A percentile compares a stretch with the other conserved stretches of the same genome.
Conservation (phyloP, 768 basidiomycete species). For the Lactarius trivialis region DNA sequence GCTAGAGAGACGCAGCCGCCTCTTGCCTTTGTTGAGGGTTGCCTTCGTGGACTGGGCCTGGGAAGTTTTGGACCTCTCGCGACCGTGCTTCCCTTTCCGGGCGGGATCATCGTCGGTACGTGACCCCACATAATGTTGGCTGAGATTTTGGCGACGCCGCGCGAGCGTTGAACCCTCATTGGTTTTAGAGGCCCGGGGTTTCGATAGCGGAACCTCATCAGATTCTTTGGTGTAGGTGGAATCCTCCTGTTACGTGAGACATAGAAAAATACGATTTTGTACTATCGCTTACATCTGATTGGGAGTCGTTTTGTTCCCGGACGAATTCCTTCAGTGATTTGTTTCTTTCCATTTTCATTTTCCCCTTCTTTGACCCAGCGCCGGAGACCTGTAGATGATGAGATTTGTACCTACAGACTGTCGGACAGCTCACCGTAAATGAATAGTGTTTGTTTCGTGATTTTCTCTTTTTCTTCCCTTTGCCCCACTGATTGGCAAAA, state of each 20-base stretch:
- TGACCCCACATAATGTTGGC: background rate
- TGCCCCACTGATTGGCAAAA: constrained; percentile 25
- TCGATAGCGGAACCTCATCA: constrained; percentile 15
- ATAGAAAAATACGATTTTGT: background rate
- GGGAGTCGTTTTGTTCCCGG: constrained; percentile 1
- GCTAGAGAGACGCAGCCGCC: constrained; percentile 6
- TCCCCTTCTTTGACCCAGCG: constrained; percentile 8
- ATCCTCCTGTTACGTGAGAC: constrained; percentile 11
- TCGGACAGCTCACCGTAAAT: background rate
- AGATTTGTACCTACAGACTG: background rate
- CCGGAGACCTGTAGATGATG: constrained; percentile 6
- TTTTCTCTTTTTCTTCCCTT: constrained; percentile 21
- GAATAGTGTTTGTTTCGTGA: constrained; percentile 19
- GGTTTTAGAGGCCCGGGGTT: background rate
- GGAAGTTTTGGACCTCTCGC: background rate
- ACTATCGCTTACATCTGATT: constrained; percentile 19
- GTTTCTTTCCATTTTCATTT: constrained; percentile 12
- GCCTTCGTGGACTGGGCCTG: background rate
- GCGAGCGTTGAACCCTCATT: background rate
- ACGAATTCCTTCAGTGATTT: constrained; percentile 25
- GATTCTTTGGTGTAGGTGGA: constrained; percentile 8
- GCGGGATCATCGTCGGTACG: background rate
- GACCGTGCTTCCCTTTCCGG: background rate
- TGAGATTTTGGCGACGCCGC: background rate
- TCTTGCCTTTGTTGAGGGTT: background rate